Evolutionary conservation across 75 land plant genomes (phyloP).

Genomic region (Picea glauca): DNA sequence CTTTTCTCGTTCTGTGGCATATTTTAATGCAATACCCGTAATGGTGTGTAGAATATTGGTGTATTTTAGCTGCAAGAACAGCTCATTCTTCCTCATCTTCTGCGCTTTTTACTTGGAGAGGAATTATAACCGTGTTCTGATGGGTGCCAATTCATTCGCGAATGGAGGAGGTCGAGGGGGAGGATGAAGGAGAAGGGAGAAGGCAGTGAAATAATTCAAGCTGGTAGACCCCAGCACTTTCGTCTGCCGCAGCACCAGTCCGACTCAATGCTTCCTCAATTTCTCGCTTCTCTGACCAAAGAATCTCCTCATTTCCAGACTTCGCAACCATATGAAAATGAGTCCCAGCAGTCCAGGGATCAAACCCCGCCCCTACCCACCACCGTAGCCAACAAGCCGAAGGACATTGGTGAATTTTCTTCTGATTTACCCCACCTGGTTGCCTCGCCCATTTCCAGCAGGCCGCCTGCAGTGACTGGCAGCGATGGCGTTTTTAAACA

Average conservation of each 20-base stretch:
- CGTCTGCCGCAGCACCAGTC: neutral
- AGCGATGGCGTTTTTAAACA: conserved; percentile 21
- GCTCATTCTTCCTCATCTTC: neutral
- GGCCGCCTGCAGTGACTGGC: conserved; percentile 21
- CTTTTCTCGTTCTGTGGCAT: neutral
- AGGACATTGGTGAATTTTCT: no score
- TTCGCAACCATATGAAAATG: neutral
- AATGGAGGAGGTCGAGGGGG: neutral
- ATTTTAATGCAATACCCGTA: neutral
- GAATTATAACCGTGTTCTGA: conserved; percentile 5
- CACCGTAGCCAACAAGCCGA: no score
- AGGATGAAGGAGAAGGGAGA: neutral
- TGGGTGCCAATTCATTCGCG: neutral
- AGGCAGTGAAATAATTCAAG: neutral
- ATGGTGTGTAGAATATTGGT: neutral
- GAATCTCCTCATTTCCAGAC: neutral
- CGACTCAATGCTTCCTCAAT: neutral
- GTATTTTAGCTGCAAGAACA: conserved; percentile 2
- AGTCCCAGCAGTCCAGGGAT: conserved; percentile 16
- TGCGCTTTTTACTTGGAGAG: no score
- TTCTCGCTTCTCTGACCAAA: neutral
- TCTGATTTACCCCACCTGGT: conserved; percentile 12
- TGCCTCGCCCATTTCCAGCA: conserved; percentile 43
- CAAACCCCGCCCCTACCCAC: neutral
- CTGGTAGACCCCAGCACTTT: neutral